Evolutionary conservation across 352 stramenopile species (phyloP).

Genomic region (Aphanomyces invadans): DNA sequence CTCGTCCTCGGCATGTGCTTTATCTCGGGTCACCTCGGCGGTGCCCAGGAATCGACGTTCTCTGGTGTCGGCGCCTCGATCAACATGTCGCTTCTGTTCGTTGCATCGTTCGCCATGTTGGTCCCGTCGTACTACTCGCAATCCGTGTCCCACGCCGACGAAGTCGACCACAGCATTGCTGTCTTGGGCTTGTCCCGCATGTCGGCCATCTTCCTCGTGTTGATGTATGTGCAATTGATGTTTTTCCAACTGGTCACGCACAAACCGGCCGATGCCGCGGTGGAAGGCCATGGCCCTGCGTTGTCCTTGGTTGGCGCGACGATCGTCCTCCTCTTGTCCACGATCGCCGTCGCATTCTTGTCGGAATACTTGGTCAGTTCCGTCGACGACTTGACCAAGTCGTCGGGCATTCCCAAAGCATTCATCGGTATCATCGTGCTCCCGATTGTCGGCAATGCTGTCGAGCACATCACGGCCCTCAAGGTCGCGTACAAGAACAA

Average conservation of each 20-base stretch:
- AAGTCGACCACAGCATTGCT: conserved; percentile 39
- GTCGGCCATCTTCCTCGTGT: conserved; percentile 72
- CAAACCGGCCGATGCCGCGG: conserved; percentile 37
- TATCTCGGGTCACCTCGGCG: conserved; percentile 74
- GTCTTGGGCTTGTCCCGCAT: conserved; percentile 73
- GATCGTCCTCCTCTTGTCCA: conserved; percentile 78
- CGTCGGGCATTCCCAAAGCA: conserved; percentile 68
- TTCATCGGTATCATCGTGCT: conserved; percentile 94
- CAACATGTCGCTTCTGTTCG: conserved; percentile 92
- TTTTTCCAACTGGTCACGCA: conserved; percentile 95
- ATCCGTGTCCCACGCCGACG: conserved; percentile 50
- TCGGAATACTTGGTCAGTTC: conserved; percentile 89
- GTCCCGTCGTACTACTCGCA: conserved; percentile 89
- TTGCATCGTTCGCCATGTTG: conserved; percentile 90
- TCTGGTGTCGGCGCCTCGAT: conserved; percentile 87
- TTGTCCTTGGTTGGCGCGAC: conserved; percentile 77
- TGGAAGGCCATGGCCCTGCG: conserved; percentile 52
- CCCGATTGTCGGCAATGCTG: conserved; percentile 96
- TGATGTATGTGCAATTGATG: conserved; percentile 92
- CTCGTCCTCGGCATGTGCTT: conserved; percentile 96
- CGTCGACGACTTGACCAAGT: conserved; percentile 63
- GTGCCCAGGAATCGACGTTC: conserved; percentile 84
- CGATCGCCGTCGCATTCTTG: conserved; percentile 89
- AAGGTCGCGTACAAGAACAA: conserved; percentile 97
- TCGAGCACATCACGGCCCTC: conserved; percentile 96